Evolutionary conservation across 768 basidiomycete genomes (phyloP).

Genomic region (Mycena amicta): DNA sequence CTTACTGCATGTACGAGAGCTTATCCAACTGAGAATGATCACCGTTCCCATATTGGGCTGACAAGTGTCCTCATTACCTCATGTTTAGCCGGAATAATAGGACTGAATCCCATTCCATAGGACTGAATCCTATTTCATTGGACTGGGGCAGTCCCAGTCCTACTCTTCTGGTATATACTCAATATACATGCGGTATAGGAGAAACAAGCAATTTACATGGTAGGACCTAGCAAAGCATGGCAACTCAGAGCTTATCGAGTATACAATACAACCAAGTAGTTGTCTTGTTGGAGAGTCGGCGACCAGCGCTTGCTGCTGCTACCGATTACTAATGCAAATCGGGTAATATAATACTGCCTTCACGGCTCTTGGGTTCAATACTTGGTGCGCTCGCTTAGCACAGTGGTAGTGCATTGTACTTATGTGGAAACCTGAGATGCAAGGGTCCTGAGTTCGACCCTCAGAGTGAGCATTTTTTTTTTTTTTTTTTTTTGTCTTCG

Average conservation of each 20-base stretch:
- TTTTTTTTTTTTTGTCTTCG: neutral
- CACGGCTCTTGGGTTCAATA: too few relatives aligned
- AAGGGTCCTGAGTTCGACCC: slow-evolving; percentile 27
- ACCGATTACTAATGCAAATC: too few relatives aligned
- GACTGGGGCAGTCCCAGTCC: neutral
- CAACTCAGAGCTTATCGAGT: too few relatives aligned
- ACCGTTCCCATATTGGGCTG: neutral
- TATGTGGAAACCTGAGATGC: slow-evolving; percentile 23
- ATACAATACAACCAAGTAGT: too few relatives aligned
- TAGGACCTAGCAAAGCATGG: too few relatives aligned
- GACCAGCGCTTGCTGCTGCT: too few relatives aligned
- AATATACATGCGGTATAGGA: too few relatives aligned
- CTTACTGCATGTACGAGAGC: neutral
- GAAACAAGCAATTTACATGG: too few relatives aligned
- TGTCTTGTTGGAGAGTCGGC: too few relatives aligned
- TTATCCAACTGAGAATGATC: neutral
- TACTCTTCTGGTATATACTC: neutral
- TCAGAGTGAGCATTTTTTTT: slow-evolving; percentile 23
- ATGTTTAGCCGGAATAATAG: neutral
- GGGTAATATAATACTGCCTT: too few relatives aligned
- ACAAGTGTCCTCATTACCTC: neutral
- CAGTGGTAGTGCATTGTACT: slow-evolving; percentile 28
- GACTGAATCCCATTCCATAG: neutral
- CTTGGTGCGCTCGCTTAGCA: slow-evolving; percentile 26
- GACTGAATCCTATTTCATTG: neutral